Percentiles rank a stretch among this genome's conserved stretches.
These are phyloP conservation scores for Sporothrix brunneoviolacea DNA, from an alignment of 2,329 filamentous ascomycete genomes.

Conservation along the genomic window DNA sequence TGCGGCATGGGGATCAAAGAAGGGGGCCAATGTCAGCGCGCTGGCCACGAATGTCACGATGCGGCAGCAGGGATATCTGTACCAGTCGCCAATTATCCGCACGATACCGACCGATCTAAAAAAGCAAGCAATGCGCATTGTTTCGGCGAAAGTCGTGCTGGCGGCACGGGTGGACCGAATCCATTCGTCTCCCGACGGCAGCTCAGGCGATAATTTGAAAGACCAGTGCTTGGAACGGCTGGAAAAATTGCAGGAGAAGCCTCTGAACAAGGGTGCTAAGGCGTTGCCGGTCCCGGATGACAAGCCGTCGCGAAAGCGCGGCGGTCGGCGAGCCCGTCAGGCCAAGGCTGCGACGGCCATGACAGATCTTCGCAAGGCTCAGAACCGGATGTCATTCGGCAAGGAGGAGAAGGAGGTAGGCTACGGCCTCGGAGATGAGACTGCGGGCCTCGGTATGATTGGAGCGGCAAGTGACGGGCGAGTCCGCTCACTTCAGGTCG, in stretches of 20 bases:
- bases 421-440: slow-evolving; percentile 79
- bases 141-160: slow-evolving; percentile 88
- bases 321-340: slow-evolving; percentile 81
- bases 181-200: slow-evolving; percentile 73
- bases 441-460: slow-evolving; percentile 90
- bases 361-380: slow-evolving; percentile 92
- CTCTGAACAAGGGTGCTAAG: slow-evolving; percentile 79
- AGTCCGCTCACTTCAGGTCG: slow-evolving; percentile 81
- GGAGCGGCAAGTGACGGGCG: slow-evolving; percentile 82
- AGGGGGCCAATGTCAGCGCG: slow-evolving; percentile 65
- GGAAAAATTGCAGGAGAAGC: slow-evolving; percentile 87
- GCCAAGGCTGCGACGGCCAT: slow-evolving; percentile 95
- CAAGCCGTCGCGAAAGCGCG: slow-evolving; percentile 87
- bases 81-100: slow-evolving; percentile 82
- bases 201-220: slow-evolving; percentile 73
- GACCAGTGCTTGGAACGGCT: slow-evolving; percentile 77
- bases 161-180: slow-evolving; percentile 85
- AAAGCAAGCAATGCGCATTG: slow-evolving; percentile 89
- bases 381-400: slow-evolving; percentile 92
- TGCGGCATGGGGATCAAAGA: slow-evolving; percentile 83
- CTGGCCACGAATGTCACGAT: slow-evolving; percentile 90
- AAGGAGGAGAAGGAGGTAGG: slow-evolving; percentile 93
- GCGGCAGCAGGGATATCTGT: slow-evolving; percentile 87
- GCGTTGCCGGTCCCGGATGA: slow-evolving; percentile 91
- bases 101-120: slow-evolving; percentile 80